phyloP scores from a whole-genome alignment of 2,329 filamentous ascomycete genomes.

The Penicillium decumbens region DNA sequence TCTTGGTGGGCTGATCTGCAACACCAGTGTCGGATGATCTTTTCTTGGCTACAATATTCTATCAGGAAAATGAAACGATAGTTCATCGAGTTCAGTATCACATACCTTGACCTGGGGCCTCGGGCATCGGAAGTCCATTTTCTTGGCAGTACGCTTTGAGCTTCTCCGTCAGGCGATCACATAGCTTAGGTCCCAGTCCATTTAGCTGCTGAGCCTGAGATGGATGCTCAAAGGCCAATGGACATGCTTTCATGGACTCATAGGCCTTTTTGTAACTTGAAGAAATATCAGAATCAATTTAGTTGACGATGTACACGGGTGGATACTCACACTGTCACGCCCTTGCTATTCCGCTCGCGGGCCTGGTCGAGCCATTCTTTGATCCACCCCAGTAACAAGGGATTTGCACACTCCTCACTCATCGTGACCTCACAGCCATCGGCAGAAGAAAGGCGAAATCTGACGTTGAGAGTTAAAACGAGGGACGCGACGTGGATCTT shows the following conservation, averaged over 20 bases:
- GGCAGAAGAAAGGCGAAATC: background rate
- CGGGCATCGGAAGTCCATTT: constrained; percentile 65
- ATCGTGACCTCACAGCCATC: constrained; percentile 21
- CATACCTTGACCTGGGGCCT: constrained; percentile 48
- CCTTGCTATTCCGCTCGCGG: constrained; percentile 65
- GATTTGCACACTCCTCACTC: constrained; percentile 57
- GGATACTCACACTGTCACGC: constrained; percentile 49
- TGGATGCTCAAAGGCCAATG: constrained; percentile 66
- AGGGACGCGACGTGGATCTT: constrained; percentile 17
- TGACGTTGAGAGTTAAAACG: background rate
- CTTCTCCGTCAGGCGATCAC: constrained; percentile 61
- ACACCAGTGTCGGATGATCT: constrained; percentile 29
- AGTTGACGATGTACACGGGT: background rate
- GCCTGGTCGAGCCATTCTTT: constrained; percentile 72
- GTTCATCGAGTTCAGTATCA: background rate
- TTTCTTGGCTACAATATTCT: constrained; percentile 22
- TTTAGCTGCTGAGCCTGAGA: constrained; percentile 68
- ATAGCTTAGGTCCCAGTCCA: constrained; percentile 68
- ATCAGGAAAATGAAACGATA: constrained; percentile 4
- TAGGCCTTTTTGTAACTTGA: constrained; percentile 70
- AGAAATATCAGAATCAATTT: constrained; percentile 7
- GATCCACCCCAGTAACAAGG: constrained; percentile 66
- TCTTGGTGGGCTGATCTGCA: constrained; percentile 50
- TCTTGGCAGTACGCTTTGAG: constrained; percentile 56
- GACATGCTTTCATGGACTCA: constrained; percentile 70